phyloP scores from a whole-genome alignment of 345 rosid genomes.

The Citrus australasica region DNA sequence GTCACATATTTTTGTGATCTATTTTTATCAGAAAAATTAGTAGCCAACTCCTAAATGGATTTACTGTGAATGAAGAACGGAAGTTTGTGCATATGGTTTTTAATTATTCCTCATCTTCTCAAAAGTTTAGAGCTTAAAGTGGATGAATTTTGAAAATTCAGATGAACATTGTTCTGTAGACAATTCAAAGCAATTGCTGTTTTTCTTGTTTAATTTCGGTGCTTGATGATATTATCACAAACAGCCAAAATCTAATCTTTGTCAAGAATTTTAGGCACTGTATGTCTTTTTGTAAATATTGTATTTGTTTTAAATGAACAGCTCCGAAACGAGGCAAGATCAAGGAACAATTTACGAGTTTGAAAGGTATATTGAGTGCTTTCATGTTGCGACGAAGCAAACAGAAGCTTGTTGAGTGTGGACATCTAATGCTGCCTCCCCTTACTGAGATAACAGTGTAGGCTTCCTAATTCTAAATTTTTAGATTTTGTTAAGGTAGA shows the following conservation, averaged over 20 bases:
- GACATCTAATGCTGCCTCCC: slow-evolving; percentile 70
- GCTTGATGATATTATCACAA: neutral
- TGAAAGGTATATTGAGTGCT: slow-evolving; percentile 60
- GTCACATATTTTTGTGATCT: neutral
- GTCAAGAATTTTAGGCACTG: neutral
- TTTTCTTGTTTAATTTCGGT: neutral
- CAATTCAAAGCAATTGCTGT: neutral
- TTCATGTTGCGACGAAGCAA: slow-evolving; percentile 91
- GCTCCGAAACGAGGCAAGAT: slow-evolving; percentile 35
- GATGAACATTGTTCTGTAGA: neutral
- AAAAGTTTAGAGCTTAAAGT: neutral
- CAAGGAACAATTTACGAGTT: slow-evolving; percentile 43
- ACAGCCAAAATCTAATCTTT: neutral
- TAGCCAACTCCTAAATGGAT: neutral
- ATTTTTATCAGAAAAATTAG: neutral
- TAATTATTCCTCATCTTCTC: neutral
- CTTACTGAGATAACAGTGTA: slow-evolving; percentile 86
- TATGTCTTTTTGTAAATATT: neutral
- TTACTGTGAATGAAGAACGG: neutral
- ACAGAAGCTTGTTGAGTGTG: slow-evolving; percentile 63
- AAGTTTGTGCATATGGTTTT: neutral
- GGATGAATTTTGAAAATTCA: neutral
- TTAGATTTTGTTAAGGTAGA: neutral
- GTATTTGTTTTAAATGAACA: slow-evolving; percentile 24
- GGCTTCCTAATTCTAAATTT: slow-evolving; percentile 17